Percentiles rank a stretch among this genome's conserved stretches.
Evolutionary conservation across 2,329 filamentous ascomycete species (phyloP).

Genomic region (Penicillium psychrosexuale): DNA sequence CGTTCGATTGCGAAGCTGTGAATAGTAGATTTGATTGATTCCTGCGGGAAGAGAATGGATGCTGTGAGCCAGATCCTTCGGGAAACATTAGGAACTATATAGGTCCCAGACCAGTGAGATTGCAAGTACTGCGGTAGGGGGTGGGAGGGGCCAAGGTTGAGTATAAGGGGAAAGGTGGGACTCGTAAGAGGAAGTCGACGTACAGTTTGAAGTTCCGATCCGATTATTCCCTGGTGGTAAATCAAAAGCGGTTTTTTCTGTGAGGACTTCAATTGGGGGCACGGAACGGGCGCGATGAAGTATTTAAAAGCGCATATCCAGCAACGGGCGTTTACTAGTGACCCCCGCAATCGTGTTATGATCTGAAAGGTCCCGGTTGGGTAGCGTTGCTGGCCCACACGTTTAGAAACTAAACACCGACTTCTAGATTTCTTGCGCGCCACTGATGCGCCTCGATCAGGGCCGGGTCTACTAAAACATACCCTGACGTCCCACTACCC

Average conservation of each 20-base stretch:
- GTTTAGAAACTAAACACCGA: slow-evolving; percentile 7
- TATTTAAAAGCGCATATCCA: slow-evolving; percentile 10
- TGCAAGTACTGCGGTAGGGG: slow-evolving; percentile 12
- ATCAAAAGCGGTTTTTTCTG: slow-evolving; percentile 8
- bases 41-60: slow-evolving; percentile 16
- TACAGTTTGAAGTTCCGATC: slow-evolving; percentile 10
- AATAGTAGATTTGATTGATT: slow-evolving; percentile 12
- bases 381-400: slow-evolving; percentile 14
- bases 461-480: slow-evolving; percentile 9
- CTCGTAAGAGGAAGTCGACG: slow-evolving; percentile 9
- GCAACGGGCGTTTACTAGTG: slow-evolving; percentile 1
- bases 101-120: slow-evolving; percentile 17
- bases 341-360: slow-evolving; percentile 21
- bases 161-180: slow-evolving; percentile 10
- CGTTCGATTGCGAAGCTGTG: slow-evolving; percentile 5
- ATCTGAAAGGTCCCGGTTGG: slow-evolving; percentile 14
- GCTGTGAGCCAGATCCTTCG: slow-evolving; percentile 19
- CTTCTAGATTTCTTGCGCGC: slow-evolving; percentile 19
- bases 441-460: slow-evolving; percentile 9
- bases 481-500: slow-evolving; percentile 6
- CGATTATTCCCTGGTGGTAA: slow-evolving; percentile 2
- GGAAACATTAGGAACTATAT: slow-evolving; percentile 20
- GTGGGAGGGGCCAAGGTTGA: slow-evolving; percentile 5
- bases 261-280: slow-evolving; percentile 2
- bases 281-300: slow-evolving; percentile 16